phyloP scores from a whole-genome alignment of 1,139 yeast genomes.

The Pichia sp. region DNA sequence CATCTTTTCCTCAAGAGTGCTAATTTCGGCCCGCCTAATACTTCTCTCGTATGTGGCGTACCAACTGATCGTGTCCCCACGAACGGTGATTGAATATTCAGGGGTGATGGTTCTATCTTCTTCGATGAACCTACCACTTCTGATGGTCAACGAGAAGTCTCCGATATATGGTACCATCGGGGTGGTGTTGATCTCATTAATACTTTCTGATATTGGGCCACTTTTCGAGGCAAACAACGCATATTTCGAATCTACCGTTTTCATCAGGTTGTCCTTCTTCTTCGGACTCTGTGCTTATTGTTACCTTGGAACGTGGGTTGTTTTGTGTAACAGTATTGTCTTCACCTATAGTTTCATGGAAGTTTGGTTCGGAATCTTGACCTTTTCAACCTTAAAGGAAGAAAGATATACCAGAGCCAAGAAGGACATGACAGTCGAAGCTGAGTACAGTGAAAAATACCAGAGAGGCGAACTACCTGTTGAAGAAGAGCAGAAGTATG shows the following conservation, averaged over 20 bases:
- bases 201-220: conserved; percentile 55
- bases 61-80: conserved; percentile 41
- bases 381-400: conserved; percentile 60
- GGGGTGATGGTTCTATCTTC: conserved; percentile 52
- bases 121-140: conserved; percentile 50
- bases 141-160: conserved; percentile 41
- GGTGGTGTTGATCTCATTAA: conserved; percentile 40
- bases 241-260: conserved; percentile 66
- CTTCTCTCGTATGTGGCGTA: conserved; percentile 44
- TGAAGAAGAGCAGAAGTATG: conserved; percentile 22
- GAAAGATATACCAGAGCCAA: conserved; percentile 37
- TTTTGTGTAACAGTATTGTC: conserved; percentile 56
- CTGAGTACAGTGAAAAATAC: conserved; percentile 31
- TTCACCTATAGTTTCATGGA: conserved; percentile 61
- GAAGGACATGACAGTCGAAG: conserved; percentile 39
- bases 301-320: conserved; percentile 39
- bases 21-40: conserved; percentile 46
- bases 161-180: conserved; percentile 52
- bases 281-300: conserved; percentile 49
- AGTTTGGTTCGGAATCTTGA: conserved; percentile 65
- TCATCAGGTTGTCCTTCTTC: conserved; percentile 55
- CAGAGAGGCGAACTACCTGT: conserved; percentile 28
- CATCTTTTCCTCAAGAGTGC: conserved; percentile 48
- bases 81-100: conserved; percentile 40
- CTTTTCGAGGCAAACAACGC: conserved; percentile 49